A percentile compares a stretch with the other conserved stretches of the same genome.
These are phyloP conservation scores for Talaromyces amestolkiae DNA, from an alignment of 2,329 filamentous ascomycete genomes.

Conservation along the genomic window DNA sequence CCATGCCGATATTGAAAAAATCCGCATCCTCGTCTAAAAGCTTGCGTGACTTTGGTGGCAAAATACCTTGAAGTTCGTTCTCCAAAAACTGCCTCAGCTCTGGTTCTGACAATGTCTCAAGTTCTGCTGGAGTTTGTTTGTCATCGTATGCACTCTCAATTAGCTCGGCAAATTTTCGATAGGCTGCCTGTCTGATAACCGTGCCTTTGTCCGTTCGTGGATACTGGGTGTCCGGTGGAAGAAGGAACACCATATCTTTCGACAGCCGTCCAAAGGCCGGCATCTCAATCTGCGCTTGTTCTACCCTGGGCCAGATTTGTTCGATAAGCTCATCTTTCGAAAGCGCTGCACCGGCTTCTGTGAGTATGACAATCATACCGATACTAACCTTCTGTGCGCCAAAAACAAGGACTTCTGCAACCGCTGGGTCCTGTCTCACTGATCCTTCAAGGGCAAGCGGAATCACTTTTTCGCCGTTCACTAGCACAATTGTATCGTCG, in stretches of 20 bases:
- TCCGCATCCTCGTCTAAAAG: conserved; percentile 46
- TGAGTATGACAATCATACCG: conserved; percentile 51
- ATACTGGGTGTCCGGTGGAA: conserved; percentile 47
- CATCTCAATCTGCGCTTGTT: conserved; percentile 50
- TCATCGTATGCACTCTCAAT: conserved; percentile 48
- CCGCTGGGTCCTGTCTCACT: conserved; percentile 17
- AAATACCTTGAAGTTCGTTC: conserved; percentile 28
- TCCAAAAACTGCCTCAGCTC: conserved; percentile 39
- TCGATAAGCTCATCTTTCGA: conserved; percentile 49
- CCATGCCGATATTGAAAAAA: conserved; percentile 59
- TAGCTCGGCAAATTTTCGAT: conserved; percentile 47
- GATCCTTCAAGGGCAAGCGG: conserved; percentile 23
- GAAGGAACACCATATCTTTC: conserved; percentile 52
- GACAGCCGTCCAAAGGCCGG: conserved; percentile 56
- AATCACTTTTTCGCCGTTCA: conserved; percentile 26
- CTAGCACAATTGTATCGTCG: conserved; percentile 19
- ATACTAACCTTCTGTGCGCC: conserved; percentile 21
- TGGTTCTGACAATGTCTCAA: conserved; percentile 24
- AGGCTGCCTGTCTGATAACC: conserved; percentile 53
- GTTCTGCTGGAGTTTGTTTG: conserved; percentile 24
- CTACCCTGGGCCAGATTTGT: conserved; percentile 50
- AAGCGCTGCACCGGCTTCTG: conserved; percentile 44
- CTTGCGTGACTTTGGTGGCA: conserved; percentile 26
- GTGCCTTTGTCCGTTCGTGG: conserved; percentile 58
- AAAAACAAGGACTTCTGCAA: conserved; percentile 21